Base-by-base conservation (phyloP, 2,329 filamentous ascomycete genomes). In the Dryadomyces quercivorus region DNA sequence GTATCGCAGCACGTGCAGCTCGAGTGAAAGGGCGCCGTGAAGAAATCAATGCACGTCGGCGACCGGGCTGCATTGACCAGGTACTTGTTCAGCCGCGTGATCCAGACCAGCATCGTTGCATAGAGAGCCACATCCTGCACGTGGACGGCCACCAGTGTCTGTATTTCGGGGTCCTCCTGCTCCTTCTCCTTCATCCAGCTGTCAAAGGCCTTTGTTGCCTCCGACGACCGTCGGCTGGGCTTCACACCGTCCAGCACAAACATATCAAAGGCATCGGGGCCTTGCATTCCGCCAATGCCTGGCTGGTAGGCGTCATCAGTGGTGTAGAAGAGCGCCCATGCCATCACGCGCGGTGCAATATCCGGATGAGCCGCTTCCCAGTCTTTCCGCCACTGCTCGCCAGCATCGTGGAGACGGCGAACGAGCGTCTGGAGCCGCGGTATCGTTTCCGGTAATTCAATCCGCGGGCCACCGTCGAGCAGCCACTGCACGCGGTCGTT, bases 121-220 rank as follows among this genome's bases (percentile, higher is more conserved):
- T 61, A 61, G 2, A 61, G 48, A 0, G 60, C 55, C 2, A 54
- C 56, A 20, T 61, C 58, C 53, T 61, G 59, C 57, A 61, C 57
- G 18, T 51, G 54, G 7, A 42, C 42, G 36, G 49, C 54, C 5
- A 42, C 12, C 15, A 1, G 16, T 8, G 18, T 26, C 31, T 12
- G 5, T 4, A 20, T 26, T 8, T n/a, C 8, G 31, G 21, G 26
- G 22, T 6, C 22, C 13, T 16, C 46, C 31, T 36, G 22, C 7
- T 22, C 26, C 4, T 31, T 5, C 22, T 36, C 6, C 9, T 40
- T 7, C 2, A 36, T 7, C 46, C 46, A 49, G 46, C 15, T 3
- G 46, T 8, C 46, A 49, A 49, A 18, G 46, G 16, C 31, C 2
- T 34, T 15, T 5, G 15, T 31, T 15, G 7, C 42, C 12, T 3